phyloP scores from a whole-genome alignment of 768 basidiomycete species.

The Lentinula detonsa region DNA sequence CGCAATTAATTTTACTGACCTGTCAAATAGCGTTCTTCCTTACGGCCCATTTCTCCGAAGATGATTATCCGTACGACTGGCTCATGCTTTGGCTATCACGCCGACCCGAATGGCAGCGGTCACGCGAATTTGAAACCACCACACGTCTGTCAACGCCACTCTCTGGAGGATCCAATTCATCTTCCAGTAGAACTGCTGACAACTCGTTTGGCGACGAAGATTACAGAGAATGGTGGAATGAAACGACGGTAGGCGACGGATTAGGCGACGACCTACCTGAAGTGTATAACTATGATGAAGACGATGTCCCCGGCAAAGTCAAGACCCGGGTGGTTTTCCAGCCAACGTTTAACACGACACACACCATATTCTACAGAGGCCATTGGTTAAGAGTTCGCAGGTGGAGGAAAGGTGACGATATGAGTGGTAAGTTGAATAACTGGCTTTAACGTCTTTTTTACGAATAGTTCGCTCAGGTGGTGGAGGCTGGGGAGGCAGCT shows the following conservation, averaged over 20 bases:
- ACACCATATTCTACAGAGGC: conserved; percentile 81
- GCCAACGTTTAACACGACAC: conserved; percentile 82
- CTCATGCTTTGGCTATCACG: conserved; percentile 87
- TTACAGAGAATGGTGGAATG: conserved; percentile 24
- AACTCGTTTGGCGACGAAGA: conserved; percentile 54
- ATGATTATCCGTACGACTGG: conserved; percentile 90
- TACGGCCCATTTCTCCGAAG: conserved; percentile 85
- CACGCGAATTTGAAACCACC: conserved; percentile 85
- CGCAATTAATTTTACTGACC: neutral
- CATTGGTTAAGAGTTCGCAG: conserved; percentile 80
- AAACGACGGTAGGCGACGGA: neutral
- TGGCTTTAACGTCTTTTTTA: neutral
- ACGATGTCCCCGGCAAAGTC: conserved; percentile 47
- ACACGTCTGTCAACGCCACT: conserved; percentile 57
- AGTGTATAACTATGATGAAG: conserved; percentile 38
- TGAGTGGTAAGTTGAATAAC: neutral
- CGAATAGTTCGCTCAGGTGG: neutral
- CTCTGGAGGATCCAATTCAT: conserved; percentile 31
- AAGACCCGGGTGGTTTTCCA: conserved; percentile 85
- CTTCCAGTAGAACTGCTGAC: conserved; percentile 38
- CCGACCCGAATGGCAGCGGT: conserved; percentile 82
- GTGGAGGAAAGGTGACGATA: conserved; percentile 53
- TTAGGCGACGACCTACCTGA: neutral
- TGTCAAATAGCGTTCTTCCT: conserved; percentile 66
- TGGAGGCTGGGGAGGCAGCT: neutral